Conservation (phyloP, 495 filamentous ascomycete species). For the Aspergillus cavernicola region DNA sequence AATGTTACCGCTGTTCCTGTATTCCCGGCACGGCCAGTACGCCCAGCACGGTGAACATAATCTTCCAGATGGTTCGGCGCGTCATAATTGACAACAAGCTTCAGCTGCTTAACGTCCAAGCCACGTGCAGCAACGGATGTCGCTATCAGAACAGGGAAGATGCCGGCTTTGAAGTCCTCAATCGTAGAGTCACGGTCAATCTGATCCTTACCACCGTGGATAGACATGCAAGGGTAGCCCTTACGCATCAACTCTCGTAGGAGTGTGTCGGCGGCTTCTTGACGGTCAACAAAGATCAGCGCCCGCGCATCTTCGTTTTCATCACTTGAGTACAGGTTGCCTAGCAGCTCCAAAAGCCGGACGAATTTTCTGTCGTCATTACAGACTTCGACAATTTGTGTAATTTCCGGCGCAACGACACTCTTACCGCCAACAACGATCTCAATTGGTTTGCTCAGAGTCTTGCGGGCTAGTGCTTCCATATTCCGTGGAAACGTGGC, state of each 20-base stretch:
- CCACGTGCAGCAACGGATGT: slow-evolving; percentile 96
- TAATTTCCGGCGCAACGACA: slow-evolving; percentile 92
- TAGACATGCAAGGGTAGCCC: slow-evolving; percentile 92
- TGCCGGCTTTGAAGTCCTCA: slow-evolving; percentile 88
- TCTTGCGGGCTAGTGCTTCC: slow-evolving; percentile 86
- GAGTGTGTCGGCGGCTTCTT: slow-evolving; percentile 87
- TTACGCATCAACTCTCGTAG: slow-evolving; percentile 78
- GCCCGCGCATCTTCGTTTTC: slow-evolving; percentile 80
- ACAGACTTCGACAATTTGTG: slow-evolving; percentile 86
- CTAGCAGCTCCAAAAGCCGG: slow-evolving; percentile 79
- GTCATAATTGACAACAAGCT: slow-evolving; percentile 96
- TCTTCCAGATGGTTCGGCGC: slow-evolving; percentile 96
- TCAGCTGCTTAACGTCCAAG: slow-evolving; percentile 93
- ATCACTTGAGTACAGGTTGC: slow-evolving; percentile 76
- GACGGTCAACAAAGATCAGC: slow-evolving; percentile 90
- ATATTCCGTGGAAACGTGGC: slow-evolving; percentile 95
- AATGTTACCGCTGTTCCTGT: slow-evolving; percentile 94
- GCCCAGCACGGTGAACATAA: slow-evolving; percentile 93
- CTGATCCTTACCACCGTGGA: slow-evolving; percentile 95
- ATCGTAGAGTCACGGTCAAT: slow-evolving; percentile 94
- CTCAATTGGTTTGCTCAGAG: slow-evolving; percentile 79
- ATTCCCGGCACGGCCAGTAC: slow-evolving; percentile 93
- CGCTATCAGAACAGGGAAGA: slow-evolving; percentile 84
- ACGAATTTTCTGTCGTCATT: slow-evolving; percentile 80
- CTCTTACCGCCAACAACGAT: slow-evolving; percentile 89